Evolutionary conservation across 2,329 filamentous ascomycete genomes (phyloP), one percentile per base, ranked within the genome.

Genomic region (Colletotrichum aenigma): DNA sequence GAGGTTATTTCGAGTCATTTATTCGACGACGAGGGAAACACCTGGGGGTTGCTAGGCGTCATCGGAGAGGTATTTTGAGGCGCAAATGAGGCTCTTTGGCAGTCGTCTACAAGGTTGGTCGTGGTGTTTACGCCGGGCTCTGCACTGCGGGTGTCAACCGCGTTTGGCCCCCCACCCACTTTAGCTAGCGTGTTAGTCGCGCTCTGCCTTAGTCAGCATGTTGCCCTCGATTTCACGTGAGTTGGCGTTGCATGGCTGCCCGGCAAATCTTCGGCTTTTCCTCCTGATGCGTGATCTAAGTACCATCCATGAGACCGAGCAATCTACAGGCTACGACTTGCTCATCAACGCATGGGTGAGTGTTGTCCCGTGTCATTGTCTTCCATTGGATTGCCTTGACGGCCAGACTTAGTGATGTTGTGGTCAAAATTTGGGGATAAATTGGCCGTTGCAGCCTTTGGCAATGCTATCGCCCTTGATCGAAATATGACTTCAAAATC

Each of bases 1-100:
- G 76, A 92, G 87, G 81, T 92, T 92, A 84, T 92, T 91, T 82
- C 88, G 89, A 86, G 90, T 92, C 90, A 92, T 92, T 86, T 88
- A 89, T 86, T 81, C 86, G 83, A 83, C 79, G 76, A 62, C 58
- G 48, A 28, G 32, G 32, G 48, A 30, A 74, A 9, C 28, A 65
- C 70, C 30, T 58, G 64, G 60, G 56, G 61, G 43, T 3, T 69
- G 15, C 60, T 52, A 30, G 34, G 36, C 76, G 48, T 76, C 76
- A 77, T 77, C 34, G 70, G 66, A 38, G 26, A 71, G 58, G 66
- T 26, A 26, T 36, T 56, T 60, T 48, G 28, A 36, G 28, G 70
- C 24, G 56, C 21, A 21, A 30, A 38, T 55, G 56, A 74, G 56
- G 64, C 64, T 73, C 58, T 73, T 32, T 58, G 24, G 32, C 16